Evolutionary conservation across 2,329 filamentous ascomycete species (phyloP), one percentile per base, ranked within the genome.

Genomic region (Aspergillus japonicus): DNA sequence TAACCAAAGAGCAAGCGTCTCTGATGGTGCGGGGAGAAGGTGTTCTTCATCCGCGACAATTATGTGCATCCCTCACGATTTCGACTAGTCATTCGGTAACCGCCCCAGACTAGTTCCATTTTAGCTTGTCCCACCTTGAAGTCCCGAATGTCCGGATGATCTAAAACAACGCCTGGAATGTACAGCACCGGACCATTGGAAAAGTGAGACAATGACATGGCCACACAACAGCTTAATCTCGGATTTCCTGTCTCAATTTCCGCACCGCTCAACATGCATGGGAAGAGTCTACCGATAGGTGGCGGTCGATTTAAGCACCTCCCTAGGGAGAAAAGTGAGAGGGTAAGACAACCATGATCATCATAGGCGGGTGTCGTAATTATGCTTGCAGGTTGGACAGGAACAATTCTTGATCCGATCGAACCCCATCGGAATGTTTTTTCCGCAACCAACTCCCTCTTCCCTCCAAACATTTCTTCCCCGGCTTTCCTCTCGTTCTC

Each of bases 121-220:
- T 60, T 57, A 58, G 57, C 54, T 56, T 59, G 61, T 65, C 60
- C 64, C 61, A 65, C 64, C 61, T 55, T 23, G 42, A 31, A 57
- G 60, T 60, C 62, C 66, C 66, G 62, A 66, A 47, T 62, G 61
- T 62, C 61, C 62, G 63, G 66, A 65, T 66, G 61, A 64, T 65
- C 61, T 66, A 65, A 64, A 65, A 63, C 64, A 59, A 52, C 47
- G 62, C 59, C 58, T 60, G 60, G 60, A 57, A 59, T 58, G 53
- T 62, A 60, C 54, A 29, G 52, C 39, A 29, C 29, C 47, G 39
- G 33, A 47, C 35, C 35, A 52, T 58, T 35, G 44, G 47, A 16
- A 23, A 26, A 39, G 24, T 51, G 14, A 26, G 47, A 54, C 23
- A n/a, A 60, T 44, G 31, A 57, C 58, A 60, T 60, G 29, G 49